Conservation (phyloP, 2,329 filamentous ascomycete species). For the Curvularia spicifera region DNA sequence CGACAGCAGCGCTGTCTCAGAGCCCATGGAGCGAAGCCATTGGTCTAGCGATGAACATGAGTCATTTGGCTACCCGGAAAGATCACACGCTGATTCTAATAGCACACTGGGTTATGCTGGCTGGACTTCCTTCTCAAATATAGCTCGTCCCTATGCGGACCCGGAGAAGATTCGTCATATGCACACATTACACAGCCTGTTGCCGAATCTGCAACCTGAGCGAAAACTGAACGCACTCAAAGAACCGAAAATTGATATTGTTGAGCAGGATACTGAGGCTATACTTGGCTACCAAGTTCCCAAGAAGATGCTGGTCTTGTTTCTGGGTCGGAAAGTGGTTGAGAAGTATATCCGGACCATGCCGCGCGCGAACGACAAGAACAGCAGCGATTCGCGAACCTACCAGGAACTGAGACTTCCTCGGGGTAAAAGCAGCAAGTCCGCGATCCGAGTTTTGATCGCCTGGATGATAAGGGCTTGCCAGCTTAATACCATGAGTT, state of each 20-base stretch:
- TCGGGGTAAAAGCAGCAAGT: conserved; percentile 11
- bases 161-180: conserved; percentile 30
- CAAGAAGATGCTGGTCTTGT: conserved; percentile 31
- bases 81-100: not conserved
- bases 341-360: conserved; percentile 25
- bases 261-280: conserved; percentile 16
- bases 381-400: conserved; percentile 10
- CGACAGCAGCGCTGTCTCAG: not conserved
- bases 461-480: conserved; percentile 38
- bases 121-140: not conserved
- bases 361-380: conserved; percentile 17
- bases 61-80: not conserved
- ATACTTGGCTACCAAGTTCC: conserved; percentile 16
- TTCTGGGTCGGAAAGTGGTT: conserved; percentile 24
- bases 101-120: conserved; percentile 1
- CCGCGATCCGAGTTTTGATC: conserved; percentile 25
- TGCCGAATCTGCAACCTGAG: conserved; percentile 25
- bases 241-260: conserved; percentile 20
- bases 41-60: not conserved
- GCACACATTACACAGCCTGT: conserved; percentile 22
- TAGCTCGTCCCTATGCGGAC: conserved; percentile 18
- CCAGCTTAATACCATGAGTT: conserved; percentile 9
- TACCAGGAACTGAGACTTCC: conserved; percentile 26
- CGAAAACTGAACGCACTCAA: conserved; percentile 19
- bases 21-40: not conserved